Conservation (phyloP, 352 stramenopile species). For the Peronospora belbahrii region DNA sequence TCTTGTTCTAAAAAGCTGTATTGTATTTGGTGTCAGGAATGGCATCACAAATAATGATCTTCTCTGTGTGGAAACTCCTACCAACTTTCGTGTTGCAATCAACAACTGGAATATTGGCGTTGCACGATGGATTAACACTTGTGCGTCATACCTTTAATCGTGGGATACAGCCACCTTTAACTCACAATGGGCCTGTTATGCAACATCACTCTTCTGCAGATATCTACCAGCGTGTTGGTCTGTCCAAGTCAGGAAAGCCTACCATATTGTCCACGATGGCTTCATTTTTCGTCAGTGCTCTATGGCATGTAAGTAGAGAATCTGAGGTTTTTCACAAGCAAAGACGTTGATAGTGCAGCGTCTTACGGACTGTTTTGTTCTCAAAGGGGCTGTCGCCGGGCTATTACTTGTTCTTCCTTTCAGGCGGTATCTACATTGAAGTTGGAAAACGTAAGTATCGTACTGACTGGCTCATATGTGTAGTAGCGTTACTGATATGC, state of each 20-base stretch:
- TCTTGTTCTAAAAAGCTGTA: not conserved
- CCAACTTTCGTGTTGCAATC: constrained; percentile 79
- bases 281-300: constrained; percentile 74
- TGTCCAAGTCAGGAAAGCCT: constrained; percentile 75
- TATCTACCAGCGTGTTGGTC: constrained; percentile 78
- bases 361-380: constrained; percentile 11
- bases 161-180: not conserved
- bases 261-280: constrained; percentile 63
- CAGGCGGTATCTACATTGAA: constrained; percentile 81
- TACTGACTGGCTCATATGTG: not conserved
- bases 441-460: constrained; percentile 62
- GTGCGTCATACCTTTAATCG: constrained; percentile 21
- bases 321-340: not conserved
- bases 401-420: constrained; percentile 85
- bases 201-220: constrained; percentile 27
- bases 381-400: constrained; percentile 70
- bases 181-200: not conserved
- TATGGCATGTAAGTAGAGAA: constrained; percentile 67
- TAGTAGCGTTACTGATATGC: not conserved
- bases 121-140: constrained; percentile 82
- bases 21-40: constrained; percentile 32
- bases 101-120: constrained; percentile 88
- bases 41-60: constrained; percentile 85
- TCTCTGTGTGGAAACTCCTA: constrained; percentile 76
- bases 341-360: not conserved